phyloP scores from a whole-genome alignment of 2,329 filamentous ascomycete genomes.

The Acephala macrosclerotiorum region DNA sequence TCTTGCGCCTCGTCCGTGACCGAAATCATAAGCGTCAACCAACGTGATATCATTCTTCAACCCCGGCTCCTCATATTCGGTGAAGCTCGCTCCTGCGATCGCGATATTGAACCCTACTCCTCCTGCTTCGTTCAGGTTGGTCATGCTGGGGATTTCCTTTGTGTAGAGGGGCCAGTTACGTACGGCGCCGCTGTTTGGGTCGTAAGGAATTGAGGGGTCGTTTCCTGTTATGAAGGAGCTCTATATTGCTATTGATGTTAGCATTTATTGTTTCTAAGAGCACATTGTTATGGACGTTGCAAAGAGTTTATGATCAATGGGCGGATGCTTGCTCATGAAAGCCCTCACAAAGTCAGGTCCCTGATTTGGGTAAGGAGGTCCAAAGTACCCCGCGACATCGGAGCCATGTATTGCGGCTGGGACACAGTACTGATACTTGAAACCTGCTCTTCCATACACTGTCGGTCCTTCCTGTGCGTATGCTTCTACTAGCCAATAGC shows the following conservation, averaged over 20 bases:
- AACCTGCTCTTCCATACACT: neutral
- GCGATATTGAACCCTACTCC: neutral
- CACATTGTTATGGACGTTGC: neutral
- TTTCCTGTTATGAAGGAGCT: neutral
- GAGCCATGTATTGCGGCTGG: neutral
- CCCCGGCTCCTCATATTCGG: neutral
- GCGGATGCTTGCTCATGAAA: neutral
- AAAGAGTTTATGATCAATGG: neutral
- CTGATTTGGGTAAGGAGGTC: neutral
- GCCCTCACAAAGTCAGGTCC: neutral
- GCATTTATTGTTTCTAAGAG: neutral
- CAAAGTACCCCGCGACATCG: neutral
- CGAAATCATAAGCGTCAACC: neutral
- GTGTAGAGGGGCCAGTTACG: neutral
- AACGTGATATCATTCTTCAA: constrained; percentile 1
- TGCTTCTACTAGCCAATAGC: neutral
- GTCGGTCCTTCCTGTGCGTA: neutral
- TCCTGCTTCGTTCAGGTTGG: constrained; percentile 15
- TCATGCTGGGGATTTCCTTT: constrained; percentile 1
- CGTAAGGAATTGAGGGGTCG: neutral
- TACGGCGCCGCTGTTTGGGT: neutral
- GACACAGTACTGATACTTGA: neutral
- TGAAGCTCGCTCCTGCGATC: neutral
- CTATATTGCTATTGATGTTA: neutral
- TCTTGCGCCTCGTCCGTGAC: neutral